Base-by-base conservation (phyloP, 768 basidiomycete genomes). In the Boletus vinaceobasis region DNA sequence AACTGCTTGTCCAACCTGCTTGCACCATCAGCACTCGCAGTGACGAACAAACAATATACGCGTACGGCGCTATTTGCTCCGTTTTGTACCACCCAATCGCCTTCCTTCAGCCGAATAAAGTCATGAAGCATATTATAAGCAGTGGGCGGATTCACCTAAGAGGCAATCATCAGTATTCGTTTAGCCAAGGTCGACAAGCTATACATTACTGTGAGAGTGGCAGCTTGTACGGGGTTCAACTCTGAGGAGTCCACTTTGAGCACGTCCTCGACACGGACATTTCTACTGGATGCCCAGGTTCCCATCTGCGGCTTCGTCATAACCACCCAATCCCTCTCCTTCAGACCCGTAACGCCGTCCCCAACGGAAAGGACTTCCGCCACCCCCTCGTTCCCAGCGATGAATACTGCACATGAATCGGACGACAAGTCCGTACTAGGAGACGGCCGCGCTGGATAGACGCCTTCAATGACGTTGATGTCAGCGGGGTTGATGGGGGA, bases 71-170 rank as follows among this genome's bases (percentile, higher is more conserved):
- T 88, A 61, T 94, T 94, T 19, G 85, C 86, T 27, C 90, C 92
- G 57, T 93, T 94, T 69, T 94, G 92, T 11, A 94, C 67, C 15
- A 95, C 76, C 86, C 86, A 93, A 44, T 90, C 88, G 4, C 86
- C 90, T 45, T 78, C 74, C 48, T 80, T 58, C 40, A 93, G 77
- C 35, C 75, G 61, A 7, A 84, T 78, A 68, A 86, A 93, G 52
- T 88, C 82, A 33, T 77, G 77, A 10, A 95, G 78, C 86, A 95
- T 88, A 61, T 87, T 86, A 58, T 86, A 86, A 1, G 93, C 93
- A 0, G 92, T 90, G 0, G 90, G 77, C 2, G 89, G 88, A 65
- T 95, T 95, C 27, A 93, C 84, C 84, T 90, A 44, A 11, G 48
- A 27, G 1, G 17, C 7, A 2, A 9, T 14, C 40, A 14, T 50